Conservation (phyloP, 1,139 yeast genomes). For the Geotrichum reessii region DNA sequence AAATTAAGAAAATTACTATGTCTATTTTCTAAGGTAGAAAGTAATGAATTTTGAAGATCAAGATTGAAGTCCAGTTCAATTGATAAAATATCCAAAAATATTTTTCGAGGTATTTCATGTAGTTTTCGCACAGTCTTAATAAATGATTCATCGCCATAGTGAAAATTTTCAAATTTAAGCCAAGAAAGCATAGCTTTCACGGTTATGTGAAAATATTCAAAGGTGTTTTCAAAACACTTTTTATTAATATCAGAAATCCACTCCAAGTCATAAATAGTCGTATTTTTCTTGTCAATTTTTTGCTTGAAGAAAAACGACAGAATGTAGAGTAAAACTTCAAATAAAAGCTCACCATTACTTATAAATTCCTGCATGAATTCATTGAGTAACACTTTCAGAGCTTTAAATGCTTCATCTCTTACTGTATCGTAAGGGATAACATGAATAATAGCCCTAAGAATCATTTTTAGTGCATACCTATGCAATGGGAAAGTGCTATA, state of each 20-base stretch:
- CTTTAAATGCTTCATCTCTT: constrained; percentile 5
- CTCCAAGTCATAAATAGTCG: background rate
- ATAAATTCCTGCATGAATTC: background rate
- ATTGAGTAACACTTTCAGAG: background rate
- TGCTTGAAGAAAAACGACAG: constrained; percentile 4
- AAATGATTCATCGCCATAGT: background rate
- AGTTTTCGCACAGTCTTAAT: background rate
- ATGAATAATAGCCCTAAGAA: constrained; percentile 6
- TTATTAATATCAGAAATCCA: constrained; percentile 5
- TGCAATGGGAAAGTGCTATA: background rate
- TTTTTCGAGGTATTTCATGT: background rate
- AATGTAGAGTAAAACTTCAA: constrained; percentile 2
- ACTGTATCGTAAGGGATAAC: background rate
- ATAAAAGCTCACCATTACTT: background rate
- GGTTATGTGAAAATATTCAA: background rate
- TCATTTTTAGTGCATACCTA: constrained; percentile 4
- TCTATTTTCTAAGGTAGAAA: background rate
- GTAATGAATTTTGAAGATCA: constrained; percentile 1
- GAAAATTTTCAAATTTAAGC: background rate
- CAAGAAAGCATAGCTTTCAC: constrained; percentile 3
- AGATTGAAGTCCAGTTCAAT: constrained; percentile 10
- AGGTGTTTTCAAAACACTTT: background rate
- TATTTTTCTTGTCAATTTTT: background rate
- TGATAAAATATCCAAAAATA: constrained; percentile 7
- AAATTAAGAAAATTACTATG: background rate